Evolutionary conservation across 371 early-diverging fungal species (phyloP), one percentile per base, ranked within the genome.

Genomic region (Apophysomyces ossiformis): DNA sequence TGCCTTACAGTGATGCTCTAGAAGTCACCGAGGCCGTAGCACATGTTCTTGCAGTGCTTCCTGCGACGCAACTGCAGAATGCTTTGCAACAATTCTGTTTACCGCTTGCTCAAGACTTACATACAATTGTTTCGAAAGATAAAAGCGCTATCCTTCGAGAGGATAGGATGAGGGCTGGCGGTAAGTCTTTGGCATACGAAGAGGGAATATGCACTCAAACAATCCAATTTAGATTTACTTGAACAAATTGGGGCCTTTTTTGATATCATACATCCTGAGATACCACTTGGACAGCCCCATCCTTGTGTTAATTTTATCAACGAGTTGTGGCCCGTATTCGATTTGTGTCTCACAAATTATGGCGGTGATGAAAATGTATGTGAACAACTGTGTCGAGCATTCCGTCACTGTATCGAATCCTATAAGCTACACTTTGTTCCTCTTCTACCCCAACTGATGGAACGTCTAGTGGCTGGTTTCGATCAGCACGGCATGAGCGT

Each of bases 1-100:
- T 96, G 15, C 84, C 86, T n/a, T 85, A 81, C 13, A 71, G 75
- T 58, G 98, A 98, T 66, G 75, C 89, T 5, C 58, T 85, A 11
- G 96, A 97, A 43, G 85, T 98, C 4, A 91, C 96, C 0, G 92
- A 92, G 68, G 98, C 95, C 1, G 87, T 98, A 5, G 92, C 96
- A 0, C 91, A 95, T 63, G 91, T 97, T 7, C 79, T 97, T 37
- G 87, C 87, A 2, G 90, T 87, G 1, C 84, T 95, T 26, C 93
- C 94, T 9, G 72, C 79, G 8, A 75, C 75, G 0, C 81, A 89
- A 59, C 70, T 91, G 6, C 69, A 86, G 7, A 77, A 85, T 45
- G 91, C 92, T 0, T 77, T 98, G 57, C 89, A 92, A 60, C 77
- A 85, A 65, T 96, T 96, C 70, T 91, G 92, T 70, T 65, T 91